phyloP scores from a whole-genome alignment of 768 basidiomycete genomes.

The Mycena polygramma region DNA sequence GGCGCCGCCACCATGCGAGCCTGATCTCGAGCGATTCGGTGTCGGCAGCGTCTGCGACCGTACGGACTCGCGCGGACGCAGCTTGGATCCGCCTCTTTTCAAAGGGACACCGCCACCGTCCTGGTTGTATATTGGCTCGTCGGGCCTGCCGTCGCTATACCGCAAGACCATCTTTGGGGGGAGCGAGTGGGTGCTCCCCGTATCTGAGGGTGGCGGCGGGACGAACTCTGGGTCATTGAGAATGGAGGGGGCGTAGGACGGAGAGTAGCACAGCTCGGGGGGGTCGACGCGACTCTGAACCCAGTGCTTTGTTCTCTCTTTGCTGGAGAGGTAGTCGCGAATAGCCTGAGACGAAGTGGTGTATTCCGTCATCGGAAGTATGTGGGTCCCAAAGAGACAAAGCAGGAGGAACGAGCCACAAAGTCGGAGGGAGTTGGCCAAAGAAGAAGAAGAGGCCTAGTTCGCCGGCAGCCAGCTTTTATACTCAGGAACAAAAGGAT shows the following conservation, averaged over 20 bases:
- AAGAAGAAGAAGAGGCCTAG: slow-evolving; percentile 39
- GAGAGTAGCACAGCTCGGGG: slow-evolving; percentile 62
- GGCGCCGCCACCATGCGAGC: slow-evolving; percentile 46
- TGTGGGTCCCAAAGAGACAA: slow-evolving; percentile 26
- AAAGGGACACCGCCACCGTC: slow-evolving; percentile 44
- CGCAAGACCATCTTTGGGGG: slow-evolving; percentile 82
- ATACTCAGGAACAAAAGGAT: slow-evolving; percentile 33
- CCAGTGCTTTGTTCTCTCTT: slow-evolving; percentile 77
- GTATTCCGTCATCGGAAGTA: slow-evolving; percentile 38
- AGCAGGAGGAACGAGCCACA: slow-evolving; percentile 26
- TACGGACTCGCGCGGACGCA: slow-evolving; percentile 43
- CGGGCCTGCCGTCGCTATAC: slow-evolving; percentile 73
- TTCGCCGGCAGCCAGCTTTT: slow-evolving; percentile 32
- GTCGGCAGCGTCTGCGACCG: slow-evolving; percentile 47
- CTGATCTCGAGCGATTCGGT: slow-evolving; percentile 55
- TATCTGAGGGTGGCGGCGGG: slow-evolving; percentile 60
- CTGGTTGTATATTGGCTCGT: slow-evolving; percentile 65
- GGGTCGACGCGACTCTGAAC: slow-evolving; percentile 59
- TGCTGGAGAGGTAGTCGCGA: slow-evolving; percentile 68
- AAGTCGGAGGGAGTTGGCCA: slow-evolving; percentile 30
- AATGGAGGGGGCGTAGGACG: slow-evolving; percentile 68
- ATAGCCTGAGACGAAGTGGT: slow-evolving; percentile 65
- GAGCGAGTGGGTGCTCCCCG: slow-evolving; percentile 62
- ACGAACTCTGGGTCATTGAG: slow-evolving; percentile 55
- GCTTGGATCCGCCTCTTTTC: slow-evolving; percentile 41